Evolutionary conservation across 192 early-diverging fungal species (phyloP), one percentile per base, ranked within the genome.

Genomic region (Linnemannia hyalina): DNA sequence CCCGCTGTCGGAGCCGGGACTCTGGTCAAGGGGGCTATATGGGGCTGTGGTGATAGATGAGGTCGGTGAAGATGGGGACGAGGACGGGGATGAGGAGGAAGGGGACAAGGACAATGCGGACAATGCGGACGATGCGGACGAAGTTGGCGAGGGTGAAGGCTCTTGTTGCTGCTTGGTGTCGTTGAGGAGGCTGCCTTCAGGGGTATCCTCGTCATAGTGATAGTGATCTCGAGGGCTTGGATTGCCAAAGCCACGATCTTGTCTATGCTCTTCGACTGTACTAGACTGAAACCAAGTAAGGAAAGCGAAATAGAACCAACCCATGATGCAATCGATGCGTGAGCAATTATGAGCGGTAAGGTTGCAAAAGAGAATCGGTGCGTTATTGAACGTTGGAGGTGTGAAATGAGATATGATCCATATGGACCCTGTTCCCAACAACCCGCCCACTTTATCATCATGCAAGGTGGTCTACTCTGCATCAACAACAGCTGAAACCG

Each of bases 21-120:
- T 65, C 60, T 65, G 29, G 74, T n/a, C 32, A 60, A 32, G 40
- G 8, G 47, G 74, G 20, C 0, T 55, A 35, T 10, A 36, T 68
- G 42, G 35, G 38, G 60, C 68, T 9, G n/a, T 35, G 73, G 40
- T 32, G 46, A 36, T 68, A 63, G 52, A 52, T 32, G 36, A 46
- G 15, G 72, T 68, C 2, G 72, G 74, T 68, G 79, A 69, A 22
- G 75, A 49, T 11, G 73, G 49, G 1, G 73, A 74, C 18, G 47
- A 3, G 5, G 74, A 38, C 3, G 81, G 46, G 23, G 76, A 73
- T 4, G 75, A 74, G 4, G 72, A 54, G 23, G 80, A 83, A 9
- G 74, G 57, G 23, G 81, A 63, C 20, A 74, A 71, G 26, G 80
- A 82, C 70, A 70, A 40, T 52, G 70, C n/a, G 26, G 80, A 82